Base-by-base conservation (phyloP, 1,139 yeast species). In the Trichomonascaceae sp. region DNA sequence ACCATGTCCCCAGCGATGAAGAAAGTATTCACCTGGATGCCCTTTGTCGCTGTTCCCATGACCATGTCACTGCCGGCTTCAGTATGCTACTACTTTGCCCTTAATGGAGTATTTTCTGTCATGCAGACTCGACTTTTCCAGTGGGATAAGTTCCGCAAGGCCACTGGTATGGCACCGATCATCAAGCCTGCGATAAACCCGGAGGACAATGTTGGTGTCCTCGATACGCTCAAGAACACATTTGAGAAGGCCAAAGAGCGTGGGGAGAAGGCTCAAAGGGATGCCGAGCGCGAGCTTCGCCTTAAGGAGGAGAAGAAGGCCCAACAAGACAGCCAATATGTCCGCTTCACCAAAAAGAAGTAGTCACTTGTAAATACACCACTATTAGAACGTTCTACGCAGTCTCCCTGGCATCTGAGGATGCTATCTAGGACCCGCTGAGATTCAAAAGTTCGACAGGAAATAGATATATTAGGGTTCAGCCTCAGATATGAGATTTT, bases 11-110 rank as follows among this genome's bases (percentile, higher is more conserved):
- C 87, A 2, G 69, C 67, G 26, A 70, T 84, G 74, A 74, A 73
- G 60, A 78, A 76, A 50, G 58, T 79, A 20, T 71, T 87, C 64
- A 74, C 80, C 32, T 65, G 67, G 39, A 58, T 84, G 48, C 97
- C 97, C 16, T 65, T 85, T 44, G 63, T 77, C 25, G 82, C 96
- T 3, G 76, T 89, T 39, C 74, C 87, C 17, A 72, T 89, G 46
- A 87, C 97, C 13, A 81, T 80, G 76, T 71, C 76, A 36, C 69
- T 89, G 50, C 78, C 94, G 2, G 74, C 93, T 3, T 93, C 81
- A 18, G 84, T 85, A 26, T 77, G 85, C 45, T 64, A 84, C 36
- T 87, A 85, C 52, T 82, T 89, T 57, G 77, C 92, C 5, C 74
- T 79, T 28, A 84, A 84, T 54, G 82, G 94, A 36, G 47, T 75